Percentiles rank a stretch among this genome's conserved stretches.
These are phyloP conservation scores for Cornus suecica DNA, from an alignment of 148 eudicot genomes.

Conservation along the genomic window DNA sequence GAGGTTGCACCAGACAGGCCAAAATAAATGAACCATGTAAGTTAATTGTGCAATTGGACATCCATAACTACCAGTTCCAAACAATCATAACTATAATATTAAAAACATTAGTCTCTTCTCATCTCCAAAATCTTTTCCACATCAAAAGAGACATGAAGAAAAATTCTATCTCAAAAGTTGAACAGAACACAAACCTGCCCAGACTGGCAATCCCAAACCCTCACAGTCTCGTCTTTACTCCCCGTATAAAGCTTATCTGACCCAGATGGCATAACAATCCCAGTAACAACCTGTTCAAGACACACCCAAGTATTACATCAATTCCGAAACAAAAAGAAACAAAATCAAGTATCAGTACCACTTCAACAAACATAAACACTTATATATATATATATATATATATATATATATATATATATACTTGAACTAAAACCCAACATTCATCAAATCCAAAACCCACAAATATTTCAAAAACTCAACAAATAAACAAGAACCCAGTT, in stretches of 20 bases:
- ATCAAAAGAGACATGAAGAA: not conserved
- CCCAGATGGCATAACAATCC: slow-evolving; percentile 75
- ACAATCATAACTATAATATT: not conserved
- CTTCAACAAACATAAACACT: not conserved
- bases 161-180: not conserved
- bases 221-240: slow-evolving; percentile 78
- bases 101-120: not conserved
- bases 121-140: not conserved
- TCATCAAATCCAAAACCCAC: slow-evolving; percentile 11
- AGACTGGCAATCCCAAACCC: slow-evolving; percentile 95
- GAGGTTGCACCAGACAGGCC: not conserved
- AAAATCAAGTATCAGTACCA: not conserved
- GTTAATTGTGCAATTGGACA: not conserved
- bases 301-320: slow-evolving; percentile 9
- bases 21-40: not conserved
- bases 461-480: slow-evolving; percentile 6
- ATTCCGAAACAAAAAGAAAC: not conserved
- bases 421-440: slow-evolving; percentile 35
- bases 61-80: not conserved
- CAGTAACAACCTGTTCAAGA: slow-evolving; percentile 67
- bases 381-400: slow-evolving; percentile 7
- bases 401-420: not conserved
- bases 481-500: not conserved
- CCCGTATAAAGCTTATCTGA: slow-evolving; percentile 93
- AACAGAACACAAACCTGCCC: slow-evolving; percentile 60